Evolutionary conservation across 768 basidiomycete genomes (phyloP).

Genomic region (Trichaptum fuscoviolaceum): DNA sequence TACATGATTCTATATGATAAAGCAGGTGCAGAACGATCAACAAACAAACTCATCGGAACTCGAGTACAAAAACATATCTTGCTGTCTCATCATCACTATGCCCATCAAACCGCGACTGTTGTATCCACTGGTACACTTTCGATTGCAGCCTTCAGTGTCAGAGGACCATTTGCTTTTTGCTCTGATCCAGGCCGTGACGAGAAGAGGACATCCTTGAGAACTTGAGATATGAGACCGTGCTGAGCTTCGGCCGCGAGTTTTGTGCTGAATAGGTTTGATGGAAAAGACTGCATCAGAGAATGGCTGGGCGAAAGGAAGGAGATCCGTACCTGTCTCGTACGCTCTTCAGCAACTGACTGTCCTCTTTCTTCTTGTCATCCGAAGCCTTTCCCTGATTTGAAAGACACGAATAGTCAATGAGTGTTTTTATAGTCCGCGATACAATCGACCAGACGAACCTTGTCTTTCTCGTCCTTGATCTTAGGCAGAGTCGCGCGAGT

Average conservation of each 20-base stretch:
- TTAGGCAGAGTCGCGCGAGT: conserved; percentile 56
- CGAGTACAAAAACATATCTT: not conserved
- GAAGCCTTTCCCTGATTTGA: conserved; percentile 21
- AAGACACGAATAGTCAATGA: not conserved
- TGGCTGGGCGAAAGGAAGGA: not conserved
- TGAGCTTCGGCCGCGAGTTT: conserved; percentile 90
- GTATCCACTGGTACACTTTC: not conserved
- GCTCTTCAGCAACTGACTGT: conserved; percentile 82
- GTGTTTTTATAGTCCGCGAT: not conserved
- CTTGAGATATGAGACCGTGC: conserved; percentile 89
- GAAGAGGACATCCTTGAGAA: conserved; percentile 91
- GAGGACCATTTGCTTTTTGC: not conserved
- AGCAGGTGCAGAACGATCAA: not conserved
- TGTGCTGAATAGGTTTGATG: conserved; percentile 41
- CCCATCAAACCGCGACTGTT: not conserved
- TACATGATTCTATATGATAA: not conserved
- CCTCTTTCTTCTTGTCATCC: conserved; percentile 81
- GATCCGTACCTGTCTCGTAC: conserved; percentile 77
- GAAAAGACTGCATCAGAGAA: not conserved
- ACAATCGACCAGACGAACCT: conserved; percentile 31
- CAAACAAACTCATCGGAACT: not conserved
- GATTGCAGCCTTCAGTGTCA: not conserved
- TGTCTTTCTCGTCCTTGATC: conserved; percentile 46
- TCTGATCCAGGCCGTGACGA: conserved; percentile 39
- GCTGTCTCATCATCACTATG: not conserved